Conservation (phyloP, 345 rosid genomes). For the Citrus sinensis region DVS_A1.0 CM039169.1:30821501-30822000, state of each 20-base stretch:
- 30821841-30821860: no score
- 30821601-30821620: neutral
- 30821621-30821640: neutral
- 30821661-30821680: neutral
- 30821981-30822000: no score
- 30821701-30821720: neutral
- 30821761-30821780: no score
- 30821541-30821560: neutral
- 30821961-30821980: no score
- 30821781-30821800: neutral
- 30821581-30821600: neutral
- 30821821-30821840: no score
- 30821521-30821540: neutral
- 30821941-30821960: no score
- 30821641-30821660: neutral
- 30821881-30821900: no score
- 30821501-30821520: no score
- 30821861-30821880: no score
- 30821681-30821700: neutral
- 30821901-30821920: no score
- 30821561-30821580: no score
- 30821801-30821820: neutral
- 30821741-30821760: no score
- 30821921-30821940: fast-evolving
- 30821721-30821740: neutral